These are phyloP conservation scores for Leonotis leonurus DNA, from an alignment of 257 asterid genomes.

Conservation along the genomic window DNA sequence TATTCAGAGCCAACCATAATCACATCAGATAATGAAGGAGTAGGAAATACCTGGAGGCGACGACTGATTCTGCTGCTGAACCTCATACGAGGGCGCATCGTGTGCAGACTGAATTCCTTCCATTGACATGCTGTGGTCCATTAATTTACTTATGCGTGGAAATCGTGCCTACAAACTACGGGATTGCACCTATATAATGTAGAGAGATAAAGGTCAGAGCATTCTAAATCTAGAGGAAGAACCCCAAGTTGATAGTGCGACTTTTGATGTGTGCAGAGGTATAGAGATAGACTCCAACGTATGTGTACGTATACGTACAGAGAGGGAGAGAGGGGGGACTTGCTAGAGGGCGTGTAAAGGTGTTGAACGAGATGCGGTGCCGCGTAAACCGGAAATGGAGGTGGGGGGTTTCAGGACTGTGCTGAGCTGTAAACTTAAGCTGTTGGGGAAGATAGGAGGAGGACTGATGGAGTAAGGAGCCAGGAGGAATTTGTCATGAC, in stretches of 20 bases:
- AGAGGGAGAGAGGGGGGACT: neutral
- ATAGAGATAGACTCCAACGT: neutral
- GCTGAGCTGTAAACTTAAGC: slow-evolving; percentile 25
- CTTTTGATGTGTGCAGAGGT: neutral
- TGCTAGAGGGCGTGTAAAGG: slow-evolving; percentile 1
- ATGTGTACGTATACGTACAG: neutral
- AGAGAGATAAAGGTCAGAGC: too few relatives aligned
- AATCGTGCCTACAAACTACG: too few relatives aligned
- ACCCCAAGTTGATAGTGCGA: slow-evolving; percentile 19
- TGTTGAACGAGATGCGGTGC: slow-evolving; percentile 29
- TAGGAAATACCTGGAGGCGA: too few relatives aligned
- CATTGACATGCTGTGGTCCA: slow-evolving; percentile 23
- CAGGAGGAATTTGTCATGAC: too few relatives aligned
- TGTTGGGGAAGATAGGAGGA: slow-evolving; percentile 9
- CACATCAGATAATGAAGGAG: neutral
- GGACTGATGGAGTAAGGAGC: too few relatives aligned
- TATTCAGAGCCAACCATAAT: slow-evolving; percentile 22
- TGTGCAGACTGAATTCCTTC: slow-evolving; percentile 30
- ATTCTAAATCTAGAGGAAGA: slow-evolving; percentile 18
- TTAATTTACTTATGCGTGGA: neutral
- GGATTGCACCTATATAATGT: neutral
- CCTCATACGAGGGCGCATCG: slow-evolving; percentile 32
- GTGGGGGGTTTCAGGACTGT: slow-evolving; percentile 17
- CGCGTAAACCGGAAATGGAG: slow-evolving; percentile 28
- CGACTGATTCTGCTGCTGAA: slow-evolving; percentile 36